Evolutionary conservation across 176 grass and related monocot species (phyloP).

Genomic region (Puya raimondii): DNA sequence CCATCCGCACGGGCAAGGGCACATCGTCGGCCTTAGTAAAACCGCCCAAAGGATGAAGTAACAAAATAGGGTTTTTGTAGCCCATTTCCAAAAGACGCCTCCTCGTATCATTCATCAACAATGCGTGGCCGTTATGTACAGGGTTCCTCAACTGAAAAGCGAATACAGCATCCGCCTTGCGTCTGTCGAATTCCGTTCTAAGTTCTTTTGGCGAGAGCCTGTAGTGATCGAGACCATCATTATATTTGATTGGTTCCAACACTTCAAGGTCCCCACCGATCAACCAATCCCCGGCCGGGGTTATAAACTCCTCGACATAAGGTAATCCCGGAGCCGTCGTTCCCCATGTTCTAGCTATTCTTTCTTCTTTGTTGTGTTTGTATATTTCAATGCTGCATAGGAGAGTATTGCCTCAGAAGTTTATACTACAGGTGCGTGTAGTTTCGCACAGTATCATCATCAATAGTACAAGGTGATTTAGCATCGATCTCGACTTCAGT

Average conservation of each 20-base stretch:
- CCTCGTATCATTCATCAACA: slow-evolving; percentile 90
- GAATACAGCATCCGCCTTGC: slow-evolving; percentile 81
- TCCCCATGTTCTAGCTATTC: slow-evolving; percentile 85
- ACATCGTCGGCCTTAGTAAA: slow-evolving; percentile 91
- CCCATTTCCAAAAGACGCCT: slow-evolving; percentile 83
- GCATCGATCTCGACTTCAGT: too few relatives aligned
- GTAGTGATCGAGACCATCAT: slow-evolving; percentile 84
- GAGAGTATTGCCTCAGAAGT: not conserved
- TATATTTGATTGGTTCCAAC: slow-evolving; percentile 74
- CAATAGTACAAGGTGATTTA: not conserved
- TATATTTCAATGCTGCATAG: slow-evolving; percentile 74
- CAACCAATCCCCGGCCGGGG: slow-evolving; percentile 63
- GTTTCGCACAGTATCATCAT: slow-evolving; percentile 2
- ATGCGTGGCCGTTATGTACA: slow-evolving; percentile 81
- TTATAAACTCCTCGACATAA: slow-evolving; percentile 78
- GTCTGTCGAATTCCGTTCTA: slow-evolving; percentile 59
- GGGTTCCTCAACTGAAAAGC: slow-evolving; percentile 92
- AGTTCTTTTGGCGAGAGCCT: slow-evolving; percentile 66
- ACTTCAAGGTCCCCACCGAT: slow-evolving; percentile 92
- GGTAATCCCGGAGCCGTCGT: slow-evolving; percentile 74
- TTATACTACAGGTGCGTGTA: not conserved
- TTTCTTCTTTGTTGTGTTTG: slow-evolving; percentile 96
- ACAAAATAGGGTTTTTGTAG: slow-evolving; percentile 81
- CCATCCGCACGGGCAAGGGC: slow-evolving; percentile 82
- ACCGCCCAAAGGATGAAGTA: slow-evolving; percentile 79